phyloP scores from a whole-genome alignment of 2,329 filamentous ascomycete species.

The Aspergillus caelatus region DNA sequence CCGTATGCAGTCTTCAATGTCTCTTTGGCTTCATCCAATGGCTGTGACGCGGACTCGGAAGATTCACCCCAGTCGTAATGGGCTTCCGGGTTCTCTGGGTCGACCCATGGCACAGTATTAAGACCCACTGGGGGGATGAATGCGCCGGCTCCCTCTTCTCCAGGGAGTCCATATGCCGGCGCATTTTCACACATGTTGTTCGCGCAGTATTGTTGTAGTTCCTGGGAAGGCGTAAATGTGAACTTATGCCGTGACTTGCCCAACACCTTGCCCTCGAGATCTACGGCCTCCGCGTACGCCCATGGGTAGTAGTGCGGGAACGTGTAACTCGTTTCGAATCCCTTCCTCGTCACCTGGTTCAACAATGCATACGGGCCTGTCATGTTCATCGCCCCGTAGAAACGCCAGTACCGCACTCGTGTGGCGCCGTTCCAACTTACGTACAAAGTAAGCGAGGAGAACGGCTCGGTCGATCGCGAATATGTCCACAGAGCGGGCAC shows the following conservation, averaged over 20 bases:
- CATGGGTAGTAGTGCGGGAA: slow-evolving; percentile 33
- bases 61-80: slow-evolving; percentile 20
- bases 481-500: slow-evolving; percentile 47
- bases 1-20: slow-evolving; percentile 10
- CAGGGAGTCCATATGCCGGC: slow-evolving; percentile 31
- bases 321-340: slow-evolving; percentile 43
- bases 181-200: slow-evolving; percentile 34
- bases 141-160: slow-evolving; percentile 28
- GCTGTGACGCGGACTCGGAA: not conserved
- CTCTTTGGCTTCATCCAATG: slow-evolving; percentile 2
- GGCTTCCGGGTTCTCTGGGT: slow-evolving; percentile 28
- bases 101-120: slow-evolving; percentile 37
- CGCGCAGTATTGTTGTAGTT: slow-evolving; percentile 36
- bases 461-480: slow-evolving; percentile 29
- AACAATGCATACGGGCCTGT: slow-evolving; percentile 36
- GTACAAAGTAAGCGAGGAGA: slow-evolving; percentile 37
- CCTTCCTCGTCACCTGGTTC: slow-evolving; percentile 33
- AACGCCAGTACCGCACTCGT: slow-evolving; percentile 38
- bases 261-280: slow-evolving; percentile 33
- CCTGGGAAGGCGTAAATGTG: slow-evolving; percentile 41
- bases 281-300: slow-evolving; percentile 41
- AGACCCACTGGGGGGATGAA: slow-evolving; percentile 34
- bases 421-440: slow-evolving; percentile 48
- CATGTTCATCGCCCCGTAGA: slow-evolving; percentile 36
- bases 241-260: slow-evolving; percentile 37